These are phyloP conservation scores for Pyropia haitanensis DNA, from an alignment of 23 red algal genomes.

Conservation along the genomic window DNA sequence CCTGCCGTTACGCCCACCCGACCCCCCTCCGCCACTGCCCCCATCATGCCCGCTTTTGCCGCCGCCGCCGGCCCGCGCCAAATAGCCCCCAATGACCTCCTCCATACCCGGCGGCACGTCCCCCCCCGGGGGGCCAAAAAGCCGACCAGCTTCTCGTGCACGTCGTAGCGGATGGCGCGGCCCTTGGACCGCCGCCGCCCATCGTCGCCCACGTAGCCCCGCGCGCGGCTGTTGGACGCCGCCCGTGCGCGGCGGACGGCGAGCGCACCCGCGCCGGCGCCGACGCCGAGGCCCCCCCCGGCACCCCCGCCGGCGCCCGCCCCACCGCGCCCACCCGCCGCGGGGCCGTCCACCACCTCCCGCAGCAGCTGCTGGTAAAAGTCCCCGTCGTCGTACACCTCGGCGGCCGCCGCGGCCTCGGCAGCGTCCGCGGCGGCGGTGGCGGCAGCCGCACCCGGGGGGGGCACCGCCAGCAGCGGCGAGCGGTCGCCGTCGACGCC, in stretches of 20 bases:
- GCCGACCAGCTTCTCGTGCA: slow-evolving; percentile 74
- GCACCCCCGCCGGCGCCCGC: slow-evolving; percentile 6
- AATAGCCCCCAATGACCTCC: slow-evolving; percentile 55
- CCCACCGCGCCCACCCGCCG: slow-evolving; percentile 6
- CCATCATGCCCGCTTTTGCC: neutral
- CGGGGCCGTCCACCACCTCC: slow-evolving; percentile 46
- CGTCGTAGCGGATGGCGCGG: slow-evolving; percentile 28
- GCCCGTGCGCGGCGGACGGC: neutral
- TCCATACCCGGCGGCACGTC: slow-evolving; percentile 33
- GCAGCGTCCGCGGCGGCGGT: too few relatives aligned
- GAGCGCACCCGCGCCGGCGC: too few relatives aligned
- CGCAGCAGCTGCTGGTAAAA: slow-evolving; percentile 39
- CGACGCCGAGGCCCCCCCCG: slow-evolving; percentile 4
- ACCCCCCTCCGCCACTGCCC: too few relatives aligned
- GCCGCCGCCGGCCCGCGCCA: slow-evolving; percentile 7
- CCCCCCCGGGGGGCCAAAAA: slow-evolving; percentile 49
- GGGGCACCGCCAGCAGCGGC: too few relatives aligned
- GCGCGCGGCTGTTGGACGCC: neutral
- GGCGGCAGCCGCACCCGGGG: too few relatives aligned
- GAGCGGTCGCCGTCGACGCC: too few relatives aligned
- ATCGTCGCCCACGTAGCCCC: slow-evolving; percentile 14
- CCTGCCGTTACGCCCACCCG: too few relatives aligned
- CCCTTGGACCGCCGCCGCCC: slow-evolving; percentile 28
- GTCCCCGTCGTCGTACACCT: slow-evolving; percentile 54
- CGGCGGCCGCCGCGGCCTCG: neutral